phyloP scores from a whole-genome alignment of 768 basidiomycete species.

The Rhizopogon roseolus region DNA sequence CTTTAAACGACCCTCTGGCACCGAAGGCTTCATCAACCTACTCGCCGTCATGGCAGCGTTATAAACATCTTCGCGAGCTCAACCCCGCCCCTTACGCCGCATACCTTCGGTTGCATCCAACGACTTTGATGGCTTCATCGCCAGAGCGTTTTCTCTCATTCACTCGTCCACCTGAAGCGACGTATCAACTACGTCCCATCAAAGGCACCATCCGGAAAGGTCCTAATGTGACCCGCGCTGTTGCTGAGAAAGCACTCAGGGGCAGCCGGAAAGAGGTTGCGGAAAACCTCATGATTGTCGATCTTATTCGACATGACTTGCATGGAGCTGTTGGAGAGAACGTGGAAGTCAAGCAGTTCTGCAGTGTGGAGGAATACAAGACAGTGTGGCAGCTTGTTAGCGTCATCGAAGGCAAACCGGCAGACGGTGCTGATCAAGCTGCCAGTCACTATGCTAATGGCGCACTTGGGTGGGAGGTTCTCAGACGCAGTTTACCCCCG shows the following conservation, averaged over 20 bases:
- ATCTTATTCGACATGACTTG: constrained; percentile 91
- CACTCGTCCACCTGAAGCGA: constrained; percentile 55
- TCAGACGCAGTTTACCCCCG: constrained; percentile 79
- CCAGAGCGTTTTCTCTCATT: constrained; percentile 90
- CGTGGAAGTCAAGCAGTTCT: constrained; percentile 82
- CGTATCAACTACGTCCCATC: constrained; percentile 87
- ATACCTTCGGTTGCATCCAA: constrained; percentile 72
- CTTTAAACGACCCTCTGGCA: constrained; percentile 32
- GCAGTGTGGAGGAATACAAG: constrained; percentile 85
- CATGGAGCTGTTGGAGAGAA: constrained; percentile 78
- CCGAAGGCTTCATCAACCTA: constrained; percentile 8
- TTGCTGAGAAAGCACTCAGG: constrained; percentile 57
- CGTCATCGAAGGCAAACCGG: constrained; percentile 74
- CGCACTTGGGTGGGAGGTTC: constrained; percentile 72
- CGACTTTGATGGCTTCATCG: constrained; percentile 78
- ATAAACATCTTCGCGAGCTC: constrained; percentile 59
- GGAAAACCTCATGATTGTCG: constrained; percentile 98
- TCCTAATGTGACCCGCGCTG: constrained; percentile 55
- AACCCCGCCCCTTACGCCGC: constrained; percentile 92
- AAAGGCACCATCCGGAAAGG: constrained; percentile 86
- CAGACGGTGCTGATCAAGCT: constrained; percentile 26
- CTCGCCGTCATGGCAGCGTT: constrained; percentile 63
- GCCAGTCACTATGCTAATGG: constrained; percentile 32
- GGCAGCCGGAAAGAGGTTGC: constrained; percentile 86
- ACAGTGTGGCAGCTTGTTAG: constrained; percentile 96